Evolutionary conservation across 345 rosid species (phyloP), one percentile per base, ranked within the genome.

Genomic region (Litchi chinensis): DNA sequence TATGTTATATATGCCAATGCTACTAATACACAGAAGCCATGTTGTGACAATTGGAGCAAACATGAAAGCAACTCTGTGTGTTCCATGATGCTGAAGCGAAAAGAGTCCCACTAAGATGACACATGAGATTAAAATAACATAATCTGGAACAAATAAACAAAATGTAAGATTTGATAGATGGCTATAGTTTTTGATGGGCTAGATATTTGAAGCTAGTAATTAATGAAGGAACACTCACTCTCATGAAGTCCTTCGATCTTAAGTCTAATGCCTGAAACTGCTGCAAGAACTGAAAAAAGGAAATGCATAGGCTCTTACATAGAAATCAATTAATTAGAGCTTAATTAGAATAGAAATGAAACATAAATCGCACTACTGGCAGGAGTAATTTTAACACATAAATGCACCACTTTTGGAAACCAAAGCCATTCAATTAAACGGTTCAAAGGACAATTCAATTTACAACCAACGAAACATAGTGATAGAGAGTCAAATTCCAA

Each of bases 51-150:
- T 85, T 37, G 98, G 98, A 69, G 98, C 89, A 79, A 93, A 95
- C 63, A 89, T 81, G 83, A 95, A 95, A 8, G 93, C 93, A 26
- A 95, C 93, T 88, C 88, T 88, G 79, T 91, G 92, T 56, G 95
- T 92, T 68, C 99, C 99, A 57, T 80, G 86, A 67, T 92, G 93
- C 83, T 93, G 98, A 52, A 95, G 83, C 12, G 95, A 91, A 91
- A 95, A 95, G 76, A 93, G 91, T 54, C 92, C 93, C 84, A 91
- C 92, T 79, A 95, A 80, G 70, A 93, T 83, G 81, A 85, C 26
- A 76, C 97, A 88, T 5, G 98, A 88, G 79, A 93, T 82, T 81
- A 90, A 78, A 39, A 91, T 87, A 79, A 88, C 88, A 56, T 90
- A 89, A 87, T 90, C 97, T 92, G 90, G 16, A 78, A 70, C 39